These are phyloP conservation scores for Penicillium canariense DNA, from an alignment of 495 filamentous ascomycete genomes.

Conservation along the genomic window DNA sequence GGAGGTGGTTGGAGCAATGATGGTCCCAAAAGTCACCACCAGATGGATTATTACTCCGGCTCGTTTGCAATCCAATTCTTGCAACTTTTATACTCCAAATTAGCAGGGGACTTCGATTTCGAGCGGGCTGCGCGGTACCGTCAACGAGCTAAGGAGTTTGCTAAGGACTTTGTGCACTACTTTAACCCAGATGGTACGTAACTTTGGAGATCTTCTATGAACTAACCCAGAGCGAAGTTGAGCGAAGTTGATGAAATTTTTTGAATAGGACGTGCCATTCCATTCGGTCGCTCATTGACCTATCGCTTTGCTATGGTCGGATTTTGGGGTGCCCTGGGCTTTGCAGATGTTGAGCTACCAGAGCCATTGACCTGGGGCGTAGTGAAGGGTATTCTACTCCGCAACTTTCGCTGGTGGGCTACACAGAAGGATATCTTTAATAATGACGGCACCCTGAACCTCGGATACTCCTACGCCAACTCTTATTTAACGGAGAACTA, in stretches of 20 bases:
- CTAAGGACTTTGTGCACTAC: conserved; percentile 71
- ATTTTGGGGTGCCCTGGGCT: conserved; percentile 76
- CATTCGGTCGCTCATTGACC: conserved; percentile 72
- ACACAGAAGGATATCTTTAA: conserved; percentile 70
- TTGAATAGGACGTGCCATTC: conserved; percentile 51
- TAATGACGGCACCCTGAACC: conserved; percentile 66
- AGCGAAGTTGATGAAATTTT: not conserved
- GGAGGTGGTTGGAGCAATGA: conserved; percentile 76
- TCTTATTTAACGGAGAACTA: conserved; percentile 78
- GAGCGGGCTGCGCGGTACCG: conserved; percentile 66
- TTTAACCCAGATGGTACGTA: conserved; percentile 60
- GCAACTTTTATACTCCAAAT: conserved; percentile 71
- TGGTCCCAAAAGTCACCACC: conserved; percentile 45
- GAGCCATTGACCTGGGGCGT: conserved; percentile 71
- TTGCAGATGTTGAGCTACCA: conserved; percentile 70
- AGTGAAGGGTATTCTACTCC: conserved; percentile 69
- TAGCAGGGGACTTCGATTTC: conserved; percentile 67
- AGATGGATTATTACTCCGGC: conserved; percentile 76
- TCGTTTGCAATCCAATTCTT: conserved; percentile 78
- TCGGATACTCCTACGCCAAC: conserved; percentile 77
- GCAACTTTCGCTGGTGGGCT: conserved; percentile 77
- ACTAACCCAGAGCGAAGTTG: not conserved
- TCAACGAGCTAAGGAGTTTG: conserved; percentile 60
- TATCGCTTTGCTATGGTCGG: conserved; percentile 81
- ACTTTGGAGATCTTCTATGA: not conserved